Conservation (phyloP, 345 rosid genomes). For the Combretum micranthum region DNA sequence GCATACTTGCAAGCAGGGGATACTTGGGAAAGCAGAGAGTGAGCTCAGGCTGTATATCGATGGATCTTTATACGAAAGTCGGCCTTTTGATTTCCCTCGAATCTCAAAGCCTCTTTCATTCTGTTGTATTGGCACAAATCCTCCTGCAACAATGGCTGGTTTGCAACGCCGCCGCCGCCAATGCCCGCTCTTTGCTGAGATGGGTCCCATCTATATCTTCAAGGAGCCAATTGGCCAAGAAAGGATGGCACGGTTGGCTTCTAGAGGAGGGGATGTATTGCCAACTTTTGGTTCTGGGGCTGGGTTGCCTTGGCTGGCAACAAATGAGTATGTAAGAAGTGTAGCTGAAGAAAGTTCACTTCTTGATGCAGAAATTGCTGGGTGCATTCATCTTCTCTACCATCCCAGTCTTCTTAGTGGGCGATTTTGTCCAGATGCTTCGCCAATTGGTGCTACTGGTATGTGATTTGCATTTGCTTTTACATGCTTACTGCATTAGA, state of each 20-base stretch:
- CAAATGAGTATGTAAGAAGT: conserved; percentile 49
- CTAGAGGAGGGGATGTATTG: conserved; percentile 89
- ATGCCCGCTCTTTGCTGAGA: conserved; percentile 97
- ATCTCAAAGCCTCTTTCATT: conserved; percentile 92
- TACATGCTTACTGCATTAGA: too few relatives aligned
- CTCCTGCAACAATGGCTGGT: conserved; percentile 98
- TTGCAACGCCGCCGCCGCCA: conserved; percentile 99
- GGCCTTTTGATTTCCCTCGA: conserved; percentile 91
- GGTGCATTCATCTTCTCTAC: conserved; percentile 77
- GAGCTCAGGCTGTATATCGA: conserved; percentile 86
- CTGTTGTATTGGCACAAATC: conserved; percentile 98
- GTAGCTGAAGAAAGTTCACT: conserved; percentile 74
- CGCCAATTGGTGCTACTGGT: conserved; percentile 95
- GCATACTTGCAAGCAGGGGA: conserved; percentile 78
- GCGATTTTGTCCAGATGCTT: conserved; percentile 97
- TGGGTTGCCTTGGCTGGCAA: conserved; percentile 94
- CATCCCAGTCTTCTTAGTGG: conserved; percentile 87
- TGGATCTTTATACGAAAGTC: conserved; percentile 88
- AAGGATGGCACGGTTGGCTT: conserved; percentile 84
- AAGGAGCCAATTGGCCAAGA: conserved; percentile 96
- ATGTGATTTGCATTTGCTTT: conserved; percentile 9
- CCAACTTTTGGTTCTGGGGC: conserved; percentile 92
- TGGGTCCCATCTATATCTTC: conserved; percentile 95
- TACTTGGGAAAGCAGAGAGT: conserved; percentile 92
- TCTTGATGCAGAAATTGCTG: conserved; percentile 90